phyloP scores from a whole-genome alignment of 495 filamentous ascomycete species.

The Xylaria grammica region DNA sequence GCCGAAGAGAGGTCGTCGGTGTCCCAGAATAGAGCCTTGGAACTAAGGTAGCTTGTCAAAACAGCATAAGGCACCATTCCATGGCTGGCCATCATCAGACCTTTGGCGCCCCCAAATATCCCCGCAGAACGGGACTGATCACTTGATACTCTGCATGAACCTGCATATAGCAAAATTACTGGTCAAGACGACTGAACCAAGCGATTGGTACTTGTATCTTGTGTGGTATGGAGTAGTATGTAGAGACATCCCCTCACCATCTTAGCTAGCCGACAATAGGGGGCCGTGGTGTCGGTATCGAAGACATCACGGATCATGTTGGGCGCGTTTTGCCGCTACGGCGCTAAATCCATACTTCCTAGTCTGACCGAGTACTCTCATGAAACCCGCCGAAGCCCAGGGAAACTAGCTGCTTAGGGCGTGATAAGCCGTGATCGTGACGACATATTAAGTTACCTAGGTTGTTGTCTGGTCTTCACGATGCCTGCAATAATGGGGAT shows the following conservation, averaged over 20 bases:
- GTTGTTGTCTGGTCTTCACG: conserved; percentile 1
- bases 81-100: conserved; percentile 3
- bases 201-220: conserved; percentile 18
- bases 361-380: neutral
- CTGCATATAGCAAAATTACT: conserved; percentile 27
- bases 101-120: conserved; percentile 15
- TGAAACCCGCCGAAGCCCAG: neutral
- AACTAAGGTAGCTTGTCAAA: conserved; percentile 4
- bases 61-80: neutral
- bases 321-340: neutral
- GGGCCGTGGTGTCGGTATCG: conserved; percentile 15
- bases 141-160: conserved; percentile 41
- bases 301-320: neutral
- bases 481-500: neutral
- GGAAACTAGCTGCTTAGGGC: neutral
- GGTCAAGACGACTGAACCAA: conserved; percentile 18
- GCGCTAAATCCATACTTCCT: neutral
- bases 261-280: neutral
- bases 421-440: conserved; percentile 16
- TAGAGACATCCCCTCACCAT: conserved; percentile 1
- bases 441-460: conserved; percentile 12
- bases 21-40: conserved; percentile 4
- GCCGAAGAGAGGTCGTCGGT: conserved; percentile 2
- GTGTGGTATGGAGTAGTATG: conserved; percentile 1
- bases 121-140: conserved; percentile 28